Conservation (phyloP, 75 land plant genomes). For the Sequoiadendron giganteum region DNA sequence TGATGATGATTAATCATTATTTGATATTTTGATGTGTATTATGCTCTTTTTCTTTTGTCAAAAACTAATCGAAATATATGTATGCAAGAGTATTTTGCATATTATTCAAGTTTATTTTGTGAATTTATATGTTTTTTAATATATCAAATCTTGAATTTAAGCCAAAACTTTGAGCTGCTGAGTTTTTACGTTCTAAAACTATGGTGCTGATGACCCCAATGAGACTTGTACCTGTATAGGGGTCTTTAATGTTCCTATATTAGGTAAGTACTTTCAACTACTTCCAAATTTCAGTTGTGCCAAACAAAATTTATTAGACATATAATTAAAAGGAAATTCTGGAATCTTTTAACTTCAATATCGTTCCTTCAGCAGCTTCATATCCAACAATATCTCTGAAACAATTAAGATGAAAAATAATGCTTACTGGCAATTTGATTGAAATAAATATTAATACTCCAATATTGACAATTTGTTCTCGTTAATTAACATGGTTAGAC, state of each 20-base stretch:
- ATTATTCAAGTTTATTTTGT: too few species aligned
- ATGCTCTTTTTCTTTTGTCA: too few species aligned
- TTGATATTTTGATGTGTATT: too few species aligned
- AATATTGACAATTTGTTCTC: neutral
- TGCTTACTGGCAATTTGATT: neutral
- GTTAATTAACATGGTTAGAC: neutral
- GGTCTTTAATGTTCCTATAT: neutral
- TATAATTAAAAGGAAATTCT: neutral
- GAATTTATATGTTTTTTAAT: too few species aligned
- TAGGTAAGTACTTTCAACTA: neutral
- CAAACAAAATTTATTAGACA: neutral
- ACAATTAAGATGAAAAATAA: neutral
- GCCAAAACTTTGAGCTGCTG: too few species aligned
- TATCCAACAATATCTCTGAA: neutral
- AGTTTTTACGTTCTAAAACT: neutral
- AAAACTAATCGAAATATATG: too few species aligned
- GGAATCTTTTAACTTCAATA: neutral
- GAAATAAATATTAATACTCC: neutral
- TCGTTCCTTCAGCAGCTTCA: neutral
- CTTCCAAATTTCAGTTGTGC: neutral
- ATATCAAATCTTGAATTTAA: too few species aligned
- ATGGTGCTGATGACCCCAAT: neutral
- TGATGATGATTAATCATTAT: too few species aligned
- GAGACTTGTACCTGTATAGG: neutral
- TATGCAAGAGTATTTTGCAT: too few species aligned